Evolutionary conservation across 2,329 filamentous ascomycete species (phyloP).

Genomic region (Sporothrix mexicana): DNA sequence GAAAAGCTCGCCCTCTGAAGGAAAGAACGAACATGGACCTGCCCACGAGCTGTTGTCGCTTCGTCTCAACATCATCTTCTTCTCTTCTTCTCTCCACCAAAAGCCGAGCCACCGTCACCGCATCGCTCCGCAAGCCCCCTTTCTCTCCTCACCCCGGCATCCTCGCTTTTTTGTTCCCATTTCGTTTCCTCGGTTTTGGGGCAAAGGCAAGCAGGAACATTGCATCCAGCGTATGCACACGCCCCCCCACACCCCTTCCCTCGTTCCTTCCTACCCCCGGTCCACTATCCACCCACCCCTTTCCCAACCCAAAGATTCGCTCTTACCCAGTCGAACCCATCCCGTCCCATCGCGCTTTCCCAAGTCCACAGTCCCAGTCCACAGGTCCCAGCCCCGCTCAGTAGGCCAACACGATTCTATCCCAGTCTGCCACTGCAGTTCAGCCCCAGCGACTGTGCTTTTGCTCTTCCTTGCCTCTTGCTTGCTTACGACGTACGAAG

Average conservation of each 20-base stretch:
- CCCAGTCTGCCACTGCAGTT: not conserved
- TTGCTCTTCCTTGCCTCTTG: slow-evolving; percentile 9
- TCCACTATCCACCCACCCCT: slow-evolving; percentile 31
- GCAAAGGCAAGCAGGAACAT: slow-evolving; percentile 24
- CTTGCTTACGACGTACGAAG: too few relatives aligned
- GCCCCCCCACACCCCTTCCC: slow-evolving; percentile 26
- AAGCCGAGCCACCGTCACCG: slow-evolving; percentile 33
- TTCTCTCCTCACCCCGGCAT: slow-evolving; percentile 11
- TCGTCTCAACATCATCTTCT: not conserved
- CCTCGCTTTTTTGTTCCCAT: not conserved
- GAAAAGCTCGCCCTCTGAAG: not conserved
- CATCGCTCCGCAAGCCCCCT: slow-evolving; percentile 34
- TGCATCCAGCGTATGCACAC: slow-evolving; percentile 32
- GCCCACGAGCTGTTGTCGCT: not conserved
- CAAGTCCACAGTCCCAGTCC: slow-evolving; percentile 28
- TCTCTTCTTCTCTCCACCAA: not conserved
- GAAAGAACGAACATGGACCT: not conserved
- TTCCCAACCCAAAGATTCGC: slow-evolving; percentile 34
- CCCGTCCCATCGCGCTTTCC: slow-evolving; percentile 30
- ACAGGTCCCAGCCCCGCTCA: slow-evolving; percentile 17
- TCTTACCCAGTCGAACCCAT: slow-evolving; percentile 34
- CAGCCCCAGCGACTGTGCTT: slow-evolving; percentile 18
- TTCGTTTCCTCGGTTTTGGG: not conserved
- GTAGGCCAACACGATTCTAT: not conserved
- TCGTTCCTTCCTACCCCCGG: slow-evolving; percentile 22